Evolutionary conservation across 192 early-diverging fungal genomes (phyloP).

Genomic region (Geosiphon pyriformis): DNA sequence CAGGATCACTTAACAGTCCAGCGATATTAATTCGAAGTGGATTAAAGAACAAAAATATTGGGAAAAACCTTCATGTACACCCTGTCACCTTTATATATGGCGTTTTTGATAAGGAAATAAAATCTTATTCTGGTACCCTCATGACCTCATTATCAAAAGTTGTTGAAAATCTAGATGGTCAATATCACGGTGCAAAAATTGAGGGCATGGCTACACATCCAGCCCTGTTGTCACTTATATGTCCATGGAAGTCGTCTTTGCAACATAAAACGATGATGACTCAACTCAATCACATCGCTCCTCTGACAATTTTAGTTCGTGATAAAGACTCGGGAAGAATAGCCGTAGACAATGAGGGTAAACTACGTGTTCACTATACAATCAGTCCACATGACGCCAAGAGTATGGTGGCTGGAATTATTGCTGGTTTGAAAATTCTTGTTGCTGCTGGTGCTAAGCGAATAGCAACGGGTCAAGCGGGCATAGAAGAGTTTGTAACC

Average conservation of each 20-base stretch:
- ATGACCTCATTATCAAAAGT: conserved; percentile 58
- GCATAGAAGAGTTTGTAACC: conserved; percentile 37
- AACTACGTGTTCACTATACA: conserved; percentile 43
- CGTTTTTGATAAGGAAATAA: conserved; percentile 47
- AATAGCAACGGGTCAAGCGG: conserved; percentile 49
- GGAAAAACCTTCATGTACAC: conserved; percentile 58
- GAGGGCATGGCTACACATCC: conserved; percentile 60
- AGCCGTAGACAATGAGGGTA: conserved; percentile 33
- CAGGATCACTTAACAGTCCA: conserved; percentile 63
- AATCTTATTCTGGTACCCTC: conserved; percentile 52
- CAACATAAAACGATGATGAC: conserved; percentile 53
- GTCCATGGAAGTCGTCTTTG: conserved; percentile 45
- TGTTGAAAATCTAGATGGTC: conserved; percentile 51
- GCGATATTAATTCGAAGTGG: conserved; percentile 59
- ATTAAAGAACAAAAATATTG: conserved; percentile 66
- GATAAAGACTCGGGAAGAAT: conserved; percentile 57
- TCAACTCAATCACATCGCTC: conserved; percentile 39
- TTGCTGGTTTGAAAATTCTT: conserved; percentile 41
- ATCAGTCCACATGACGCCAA: conserved; percentile 48
- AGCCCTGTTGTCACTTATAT: conserved; percentile 31
- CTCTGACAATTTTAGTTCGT: conserved; percentile 52
- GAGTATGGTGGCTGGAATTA: conserved; percentile 42
- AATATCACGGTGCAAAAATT: conserved; percentile 61
- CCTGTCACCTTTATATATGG: conserved; percentile 59
- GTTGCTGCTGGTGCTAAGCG: conserved; percentile 61